Percentiles rank a stretch among this genome's conserved stretches.
Evolutionary conservation across 192 early-diverging fungal species (phyloP).

Genomic region (Diversispora epigaea): DNA sequence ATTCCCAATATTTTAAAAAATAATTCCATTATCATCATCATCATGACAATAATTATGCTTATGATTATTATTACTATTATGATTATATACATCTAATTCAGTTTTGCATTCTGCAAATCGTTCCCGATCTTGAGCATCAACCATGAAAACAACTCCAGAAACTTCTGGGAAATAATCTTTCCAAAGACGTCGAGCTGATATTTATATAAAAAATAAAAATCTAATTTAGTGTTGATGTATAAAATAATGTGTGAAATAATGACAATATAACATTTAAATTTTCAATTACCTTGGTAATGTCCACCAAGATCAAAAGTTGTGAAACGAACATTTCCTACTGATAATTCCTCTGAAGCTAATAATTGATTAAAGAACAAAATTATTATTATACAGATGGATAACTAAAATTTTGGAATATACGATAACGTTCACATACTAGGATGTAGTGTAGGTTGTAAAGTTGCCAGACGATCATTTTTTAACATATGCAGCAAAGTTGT

Average conservation of each 20-base stretch:
- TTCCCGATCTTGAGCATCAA: slow-evolving; percentile 84
- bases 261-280: too few relatives aligned
- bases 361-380: too few relatives aligned
- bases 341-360: slow-evolving; percentile 94
- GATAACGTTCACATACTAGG: slow-evolving; percentile 72
- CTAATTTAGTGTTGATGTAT: too few relatives aligned
- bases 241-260: not conserved
- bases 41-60: too few relatives aligned
- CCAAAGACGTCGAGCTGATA: slow-evolving; percentile 95
- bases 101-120: slow-evolving; percentile 89
- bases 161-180: slow-evolving; percentile 99
- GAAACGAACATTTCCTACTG: slow-evolving; percentile 96
- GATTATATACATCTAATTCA: slow-evolving; percentile 80
- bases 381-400: too few relatives aligned
- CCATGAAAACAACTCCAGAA: slow-evolving; percentile 96
- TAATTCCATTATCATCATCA: too few relatives aligned
- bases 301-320: slow-evolving; percentile 98
- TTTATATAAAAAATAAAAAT: too few relatives aligned
- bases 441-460: slow-evolving; percentile 93
- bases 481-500: slow-evolving; percentile 99
- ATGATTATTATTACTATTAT: not conserved
- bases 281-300: slow-evolving; percentile 82
- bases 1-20: not conserved
- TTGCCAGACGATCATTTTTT: slow-evolving; percentile 96
- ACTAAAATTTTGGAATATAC: too few relatives aligned